Percentiles rank a stretch among this genome's conserved stretches.
phyloP scores from a whole-genome alignment of 2,329 filamentous ascomycete species.

The Aureobasidium sp. region DNA sequence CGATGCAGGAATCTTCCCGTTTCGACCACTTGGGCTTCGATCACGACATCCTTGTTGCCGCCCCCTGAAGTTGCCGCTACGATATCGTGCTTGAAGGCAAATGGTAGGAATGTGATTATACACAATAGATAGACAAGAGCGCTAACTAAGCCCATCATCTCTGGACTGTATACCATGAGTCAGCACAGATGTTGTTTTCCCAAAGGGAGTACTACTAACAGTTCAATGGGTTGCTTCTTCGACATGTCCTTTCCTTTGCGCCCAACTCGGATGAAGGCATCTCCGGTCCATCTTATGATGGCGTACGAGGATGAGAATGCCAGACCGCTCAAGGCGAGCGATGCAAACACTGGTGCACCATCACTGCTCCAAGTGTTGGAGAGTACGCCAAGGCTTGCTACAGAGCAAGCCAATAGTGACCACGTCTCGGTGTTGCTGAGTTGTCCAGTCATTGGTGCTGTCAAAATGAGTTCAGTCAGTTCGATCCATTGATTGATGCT shows the following conservation, averaged over 20 bases:
- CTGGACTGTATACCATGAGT: slow-evolving; percentile 51
- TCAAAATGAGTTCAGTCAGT: neutral
- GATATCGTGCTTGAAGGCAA: slow-evolving; percentile 97
- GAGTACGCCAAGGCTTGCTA: slow-evolving; percentile 66
- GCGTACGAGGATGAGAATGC: slow-evolving; percentile 77
- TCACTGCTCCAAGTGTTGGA: slow-evolving; percentile 75
- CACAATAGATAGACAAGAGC: slow-evolving; percentile 86
- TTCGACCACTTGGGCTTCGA: slow-evolving; percentile 66
- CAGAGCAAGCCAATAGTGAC: slow-evolving; percentile 56
- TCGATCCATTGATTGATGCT: neutral
- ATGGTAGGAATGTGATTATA: slow-evolving; percentile 88
- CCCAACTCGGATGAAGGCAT: slow-evolving; percentile 79
- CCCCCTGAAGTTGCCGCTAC: slow-evolving; percentile 90
- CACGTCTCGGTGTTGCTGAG: slow-evolving; percentile 50
- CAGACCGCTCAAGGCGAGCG: slow-evolving; percentile 75
- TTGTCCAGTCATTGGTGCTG: slow-evolving; percentile 6
- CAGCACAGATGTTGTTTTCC: slow-evolving; percentile 5
- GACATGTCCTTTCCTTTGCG: slow-evolving; percentile 85
- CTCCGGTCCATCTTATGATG: slow-evolving; percentile 88
- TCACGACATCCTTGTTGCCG: slow-evolving; percentile 80
- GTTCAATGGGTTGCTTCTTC: slow-evolving; percentile 66
- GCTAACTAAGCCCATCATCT: slow-evolving; percentile 92
- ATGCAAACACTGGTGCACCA: slow-evolving; percentile 83
- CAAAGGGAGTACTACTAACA: slow-evolving; percentile 45
- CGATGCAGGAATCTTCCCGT: slow-evolving; percentile 79